These are phyloP conservation scores for Bocquillonia castaneifolia DNA, from an alignment of 441 rosid genomes.

Conservation along the genomic window DNA sequence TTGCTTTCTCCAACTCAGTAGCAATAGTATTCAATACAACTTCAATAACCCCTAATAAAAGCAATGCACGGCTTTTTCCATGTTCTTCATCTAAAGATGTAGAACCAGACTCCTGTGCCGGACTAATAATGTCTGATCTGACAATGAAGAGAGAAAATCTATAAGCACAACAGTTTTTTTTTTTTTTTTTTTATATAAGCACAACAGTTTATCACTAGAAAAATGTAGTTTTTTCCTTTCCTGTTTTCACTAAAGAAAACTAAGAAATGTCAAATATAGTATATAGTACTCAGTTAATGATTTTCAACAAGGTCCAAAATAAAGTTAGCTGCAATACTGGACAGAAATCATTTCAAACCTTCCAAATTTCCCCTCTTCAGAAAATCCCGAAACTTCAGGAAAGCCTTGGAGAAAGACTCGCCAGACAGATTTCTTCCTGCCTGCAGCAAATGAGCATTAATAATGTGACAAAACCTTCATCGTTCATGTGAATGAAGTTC, in stretches of 20 bases:
- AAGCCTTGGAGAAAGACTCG: conserved; percentile 52
- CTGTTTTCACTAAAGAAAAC: not conserved
- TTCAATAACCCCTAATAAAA: conserved; percentile 52
- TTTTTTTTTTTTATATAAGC: too few relatives aligned
- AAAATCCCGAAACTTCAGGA: conserved; percentile 48
- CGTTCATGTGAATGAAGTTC: not conserved
- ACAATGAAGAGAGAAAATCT: conserved; percentile 26
- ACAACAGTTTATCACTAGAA: not conserved
- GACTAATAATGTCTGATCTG: conserved; percentile 56
- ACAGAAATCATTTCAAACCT: conserved; percentile 41
- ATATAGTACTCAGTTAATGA: not conserved
- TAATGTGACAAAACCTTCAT: conserved; percentile 5
- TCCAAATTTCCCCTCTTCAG: conserved; percentile 44
- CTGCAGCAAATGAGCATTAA: conserved; percentile 36
- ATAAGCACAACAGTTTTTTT: too few relatives aligned
- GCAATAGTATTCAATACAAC: conserved; percentile 55
- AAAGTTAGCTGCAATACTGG: not conserved
- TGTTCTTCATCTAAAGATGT: conserved; percentile 48
- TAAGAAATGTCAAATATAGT: not conserved
- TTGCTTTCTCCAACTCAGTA: conserved; percentile 55
- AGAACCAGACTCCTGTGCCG: conserved; percentile 41
- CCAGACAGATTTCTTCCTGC: conserved; percentile 42
- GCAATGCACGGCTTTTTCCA: conserved; percentile 43
- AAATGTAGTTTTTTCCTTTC: not conserved
- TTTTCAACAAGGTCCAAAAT: not conserved